Percentiles rank a stretch among this genome's conserved stretches.
Conservation (phyloP, 2,329 filamentous ascomycete genomes). For the Fusarium chlamydosporum region DNA sequence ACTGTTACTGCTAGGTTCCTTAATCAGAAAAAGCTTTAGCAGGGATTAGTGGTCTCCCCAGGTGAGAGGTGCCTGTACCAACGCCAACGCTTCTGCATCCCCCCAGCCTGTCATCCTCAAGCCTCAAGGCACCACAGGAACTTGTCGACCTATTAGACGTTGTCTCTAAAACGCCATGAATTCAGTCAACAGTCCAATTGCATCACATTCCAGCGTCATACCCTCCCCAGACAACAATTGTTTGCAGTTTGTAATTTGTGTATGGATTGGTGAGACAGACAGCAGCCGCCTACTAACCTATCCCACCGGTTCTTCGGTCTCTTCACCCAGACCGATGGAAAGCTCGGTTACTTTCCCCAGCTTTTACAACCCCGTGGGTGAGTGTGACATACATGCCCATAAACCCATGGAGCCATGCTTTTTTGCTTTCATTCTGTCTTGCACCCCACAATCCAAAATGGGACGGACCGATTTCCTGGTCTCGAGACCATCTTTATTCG, state of each 20-base stretch:
- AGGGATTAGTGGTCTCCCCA: conserved; percentile 7
- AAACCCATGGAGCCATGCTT: neutral
- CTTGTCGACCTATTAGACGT: conserved; percentile 12
- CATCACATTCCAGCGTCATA: conserved; percentile 6
- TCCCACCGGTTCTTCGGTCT: too few species aligned
- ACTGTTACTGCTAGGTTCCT: too few species aligned
- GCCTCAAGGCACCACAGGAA: conserved; percentile 3
- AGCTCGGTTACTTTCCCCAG: conserved; percentile 32
- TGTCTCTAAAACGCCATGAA: neutral
- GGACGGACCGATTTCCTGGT: conserved; percentile 49
- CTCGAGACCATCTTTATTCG: conserved; percentile 30
- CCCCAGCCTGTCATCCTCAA: conserved; percentile 5
- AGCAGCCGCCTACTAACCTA: too few species aligned
- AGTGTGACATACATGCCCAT: too few species aligned
- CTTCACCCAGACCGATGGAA: too few species aligned
- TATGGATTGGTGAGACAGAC: too few species aligned
- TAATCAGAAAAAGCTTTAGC: conserved; percentile 1
- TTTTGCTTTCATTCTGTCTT: neutral
- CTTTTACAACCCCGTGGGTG: conserved; percentile 33
- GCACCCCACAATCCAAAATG: conserved; percentile 32
- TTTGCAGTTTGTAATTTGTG: neutral
- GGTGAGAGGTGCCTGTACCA: neutral
- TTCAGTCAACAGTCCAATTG: neutral
- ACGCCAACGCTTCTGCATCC: conserved; percentile 1
- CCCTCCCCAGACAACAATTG: neutral